These are phyloP conservation scores for Basipetospora chlamydospora DNA, from an alignment of 2,329 filamentous ascomycete species.

Conservation along the genomic window DNA sequence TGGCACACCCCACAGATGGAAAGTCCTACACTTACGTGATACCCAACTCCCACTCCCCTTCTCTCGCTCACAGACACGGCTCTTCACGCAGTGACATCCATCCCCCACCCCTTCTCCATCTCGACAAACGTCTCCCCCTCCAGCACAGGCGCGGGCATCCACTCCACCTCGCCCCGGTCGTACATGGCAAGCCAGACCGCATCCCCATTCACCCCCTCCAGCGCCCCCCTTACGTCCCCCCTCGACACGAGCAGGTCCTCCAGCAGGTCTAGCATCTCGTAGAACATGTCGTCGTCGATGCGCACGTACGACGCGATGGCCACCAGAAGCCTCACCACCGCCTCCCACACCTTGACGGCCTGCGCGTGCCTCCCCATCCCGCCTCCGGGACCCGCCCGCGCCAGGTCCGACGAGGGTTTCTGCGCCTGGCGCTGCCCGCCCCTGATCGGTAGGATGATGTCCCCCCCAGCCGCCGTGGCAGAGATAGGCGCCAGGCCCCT, in stretches of 20 bases:
- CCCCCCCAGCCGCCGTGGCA: neutral
- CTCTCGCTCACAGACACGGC: too few relatives aligned
- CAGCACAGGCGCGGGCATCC: constrained; percentile 23
- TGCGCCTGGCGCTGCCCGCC: constrained; percentile 12
- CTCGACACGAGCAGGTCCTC: constrained; percentile 30
- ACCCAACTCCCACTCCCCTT: too few relatives aligned
- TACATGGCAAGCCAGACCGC: constrained; percentile 59
- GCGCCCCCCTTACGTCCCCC: constrained; percentile 33
- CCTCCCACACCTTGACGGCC: constrained; percentile 49
- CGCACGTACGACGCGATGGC: constrained; percentile 47
- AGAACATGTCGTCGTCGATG: constrained; percentile 55
- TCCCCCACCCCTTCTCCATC: constrained; percentile 10
- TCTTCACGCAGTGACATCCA: too few relatives aligned
- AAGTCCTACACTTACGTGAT: too few relatives aligned
- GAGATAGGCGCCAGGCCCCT: neutral
- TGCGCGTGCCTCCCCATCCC: constrained; percentile 46
- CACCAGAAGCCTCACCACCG: constrained; percentile 42
- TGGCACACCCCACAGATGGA: too few relatives aligned
- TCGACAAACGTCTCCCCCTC: constrained; percentile 25
- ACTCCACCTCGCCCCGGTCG: constrained; percentile 25
- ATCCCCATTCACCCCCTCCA: constrained; percentile 56
- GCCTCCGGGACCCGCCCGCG: constrained; percentile 8
- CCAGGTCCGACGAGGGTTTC: constrained; percentile 6
- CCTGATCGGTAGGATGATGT: constrained; percentile 14
- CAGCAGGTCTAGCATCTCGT: constrained; percentile 53